A percentile compares a stretch with the other conserved stretches of the same genome.
These are phyloP conservation scores for Fusarium dlaminii DNA, from an alignment of 2,329 filamentous ascomycete species.

Conservation along the genomic window DNA sequence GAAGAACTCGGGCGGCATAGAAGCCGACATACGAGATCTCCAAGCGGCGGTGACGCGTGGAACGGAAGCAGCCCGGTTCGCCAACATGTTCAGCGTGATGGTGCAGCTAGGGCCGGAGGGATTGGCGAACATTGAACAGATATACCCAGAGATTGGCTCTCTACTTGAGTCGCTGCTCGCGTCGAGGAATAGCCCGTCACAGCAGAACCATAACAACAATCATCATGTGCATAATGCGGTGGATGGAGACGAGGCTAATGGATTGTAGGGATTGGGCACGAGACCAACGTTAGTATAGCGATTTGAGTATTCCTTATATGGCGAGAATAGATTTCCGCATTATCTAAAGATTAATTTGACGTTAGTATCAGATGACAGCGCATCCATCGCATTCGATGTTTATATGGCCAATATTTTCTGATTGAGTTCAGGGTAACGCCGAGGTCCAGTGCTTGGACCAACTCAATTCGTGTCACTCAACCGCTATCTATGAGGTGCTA, in stretches of 20 bases:
- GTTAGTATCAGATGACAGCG: neutral
- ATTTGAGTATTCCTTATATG: constrained; percentile 7
- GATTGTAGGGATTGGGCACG: constrained; percentile 7
- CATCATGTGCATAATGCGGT: constrained; percentile 26
- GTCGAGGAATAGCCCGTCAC: constrained; percentile 26
- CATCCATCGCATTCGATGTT: neutral
- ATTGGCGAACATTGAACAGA: constrained; percentile 40
- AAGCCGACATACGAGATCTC: constrained; percentile 39
- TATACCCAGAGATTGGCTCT: constrained; percentile 45
- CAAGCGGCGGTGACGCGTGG: constrained; percentile 36
- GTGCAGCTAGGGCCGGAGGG: constrained; percentile 41
- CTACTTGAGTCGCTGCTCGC: constrained; percentile 39
- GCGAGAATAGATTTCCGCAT: constrained; percentile 16
- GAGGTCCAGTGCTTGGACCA: neutral
- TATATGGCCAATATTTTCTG: neutral
- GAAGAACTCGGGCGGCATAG: constrained; percentile 27
- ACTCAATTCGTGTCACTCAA: neutral
- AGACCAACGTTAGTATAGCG: constrained; percentile 8
- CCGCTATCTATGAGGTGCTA: accelerated
- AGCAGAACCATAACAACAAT: constrained; percentile 12
- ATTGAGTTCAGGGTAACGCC: neutral
- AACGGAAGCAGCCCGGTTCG: constrained; percentile 38
- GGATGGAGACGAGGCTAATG: constrained; percentile 30
- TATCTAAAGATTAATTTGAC: neutral
- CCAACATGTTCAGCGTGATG: constrained; percentile 41